Evolutionary conservation across 805 yeast genomes (phyloP), one percentile per base, ranked within the genome.

Genomic region (Kluyveromyces lactis): DNA sequence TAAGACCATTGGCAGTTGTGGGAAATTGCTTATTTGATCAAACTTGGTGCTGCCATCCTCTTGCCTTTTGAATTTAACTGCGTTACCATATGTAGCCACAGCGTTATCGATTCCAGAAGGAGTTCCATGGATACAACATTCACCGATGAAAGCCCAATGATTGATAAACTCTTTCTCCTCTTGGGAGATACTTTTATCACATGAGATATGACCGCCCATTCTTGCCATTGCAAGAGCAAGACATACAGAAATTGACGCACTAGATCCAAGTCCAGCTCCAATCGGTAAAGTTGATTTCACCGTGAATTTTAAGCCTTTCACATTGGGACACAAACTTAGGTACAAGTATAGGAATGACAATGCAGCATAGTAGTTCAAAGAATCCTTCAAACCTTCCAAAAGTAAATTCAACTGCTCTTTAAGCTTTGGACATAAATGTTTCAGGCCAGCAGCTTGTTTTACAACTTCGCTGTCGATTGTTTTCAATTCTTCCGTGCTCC

Each of bases 21-120:
- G 95, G 58, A 86, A 77, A 43, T 75, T 40, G 8, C 45, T 44
- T 15, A 58, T 43, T 13, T 50, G 43, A n/a, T 47, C 50, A 26
- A 49, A 45, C 16, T 44, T 45, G 21, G 46, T 48, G 26, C 44
- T 41, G 13, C 62, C 66, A 58, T 66, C 52, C 36, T 38, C 46
- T 31, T 48, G 49, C 33, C 95, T 74, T 62, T 83, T 90, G 63
- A 79, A 90, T 76, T 81, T 69, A 1, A 92, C 95, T 0, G 97
- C 97, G 34, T 97, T 97, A 17, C 98, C 98, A 49, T 79, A 80
- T 0, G 96, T 83, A 2, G 97, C 94, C 36, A 90, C 97, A 0
- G 96, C 87, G 55, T 92, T 92, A 59, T 92, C 98, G 39, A 92
- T 86, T 10, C 98, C 98, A 15, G 94, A 81, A 7, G 98, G 98